Evolutionary conservation across 345 rosid species (phyloP).

Genomic region (Linum trigynum): DNA sequence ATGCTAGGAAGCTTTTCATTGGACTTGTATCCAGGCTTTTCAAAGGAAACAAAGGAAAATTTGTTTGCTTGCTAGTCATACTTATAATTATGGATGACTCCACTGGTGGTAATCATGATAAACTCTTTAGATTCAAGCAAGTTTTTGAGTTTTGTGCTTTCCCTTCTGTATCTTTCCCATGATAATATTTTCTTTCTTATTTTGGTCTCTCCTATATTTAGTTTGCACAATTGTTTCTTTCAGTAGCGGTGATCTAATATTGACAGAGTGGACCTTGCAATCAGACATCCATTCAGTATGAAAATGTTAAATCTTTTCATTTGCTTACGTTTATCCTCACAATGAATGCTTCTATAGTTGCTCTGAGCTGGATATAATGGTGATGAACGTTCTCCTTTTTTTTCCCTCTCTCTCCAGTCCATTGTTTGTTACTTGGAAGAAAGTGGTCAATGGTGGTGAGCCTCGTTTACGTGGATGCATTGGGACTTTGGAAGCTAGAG

Average conservation of each 20-base stretch:
- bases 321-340: background rate
- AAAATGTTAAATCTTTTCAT: no score
- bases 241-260: background rate
- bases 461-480: constrained; percentile 98
- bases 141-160: background rate
- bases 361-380: background rate
- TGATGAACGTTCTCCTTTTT: background rate
- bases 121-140: background rate
- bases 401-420: constrained; percentile 41
- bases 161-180: background rate
- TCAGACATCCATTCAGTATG: background rate
- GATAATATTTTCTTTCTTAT: background rate
- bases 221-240: background rate
- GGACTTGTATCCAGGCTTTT: background rate
- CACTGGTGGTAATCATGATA: background rate
- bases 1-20: no score
- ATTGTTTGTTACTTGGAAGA: constrained; percentile 97
- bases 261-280: background rate
- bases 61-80: background rate
- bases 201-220: background rate
- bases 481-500: constrained; percentile 85
- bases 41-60: background rate
- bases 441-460: constrained; percentile 74
- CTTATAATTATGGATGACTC: background rate
- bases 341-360: no score